A percentile compares a stretch with the other conserved stretches of the same genome.
Conservation (phyloP, 2,329 filamentous ascomycete species). For the Calonectria pseudoreteaudii region DNA sequence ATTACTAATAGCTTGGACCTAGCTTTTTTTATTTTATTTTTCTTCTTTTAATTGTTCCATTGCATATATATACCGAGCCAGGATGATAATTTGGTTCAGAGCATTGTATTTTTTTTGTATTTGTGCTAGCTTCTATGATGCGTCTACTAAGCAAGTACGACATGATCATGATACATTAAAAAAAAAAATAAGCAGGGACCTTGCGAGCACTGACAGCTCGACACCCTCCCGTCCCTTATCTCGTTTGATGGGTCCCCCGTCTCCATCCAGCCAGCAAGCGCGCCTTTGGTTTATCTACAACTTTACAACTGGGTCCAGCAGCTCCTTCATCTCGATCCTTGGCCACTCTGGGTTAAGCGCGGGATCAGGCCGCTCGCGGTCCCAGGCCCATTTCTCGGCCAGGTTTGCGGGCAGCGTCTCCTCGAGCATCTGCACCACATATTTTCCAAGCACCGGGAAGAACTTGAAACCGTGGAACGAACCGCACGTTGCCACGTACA, state of each 20-base stretch:
- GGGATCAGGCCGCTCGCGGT: constrained; percentile 67
- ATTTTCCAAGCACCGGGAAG: constrained; percentile 72
- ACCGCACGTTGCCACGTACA: constrained; percentile 73
- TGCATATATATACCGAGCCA: neutral
- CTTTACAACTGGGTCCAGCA: constrained; percentile 50
- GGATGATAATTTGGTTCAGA: neutral
- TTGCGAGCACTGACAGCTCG: neutral
- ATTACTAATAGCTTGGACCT: neutral
- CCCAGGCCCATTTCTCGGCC: constrained; percentile 66
- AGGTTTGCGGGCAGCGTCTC: constrained; percentile 57
- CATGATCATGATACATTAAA: neutral
- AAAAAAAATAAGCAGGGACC: neutral
- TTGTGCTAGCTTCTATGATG: neutral
- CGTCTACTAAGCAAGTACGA: neutral
- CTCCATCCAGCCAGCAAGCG: neutral
- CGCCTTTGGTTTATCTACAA: constrained; percentile 36
- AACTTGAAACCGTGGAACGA: constrained; percentile 79
- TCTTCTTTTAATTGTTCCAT: neutral
- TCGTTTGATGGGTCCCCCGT: neutral
- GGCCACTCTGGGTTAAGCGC: constrained; percentile 67
- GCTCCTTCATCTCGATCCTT: constrained; percentile 66
- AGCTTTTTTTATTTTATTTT: neutral
- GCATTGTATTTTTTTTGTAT: neutral
- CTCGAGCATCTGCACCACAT: constrained; percentile 68
- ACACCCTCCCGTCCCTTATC: neutral